phyloP scores from a whole-genome alignment of 345 rosid species.

The Gossypium stocksii region DNA sequence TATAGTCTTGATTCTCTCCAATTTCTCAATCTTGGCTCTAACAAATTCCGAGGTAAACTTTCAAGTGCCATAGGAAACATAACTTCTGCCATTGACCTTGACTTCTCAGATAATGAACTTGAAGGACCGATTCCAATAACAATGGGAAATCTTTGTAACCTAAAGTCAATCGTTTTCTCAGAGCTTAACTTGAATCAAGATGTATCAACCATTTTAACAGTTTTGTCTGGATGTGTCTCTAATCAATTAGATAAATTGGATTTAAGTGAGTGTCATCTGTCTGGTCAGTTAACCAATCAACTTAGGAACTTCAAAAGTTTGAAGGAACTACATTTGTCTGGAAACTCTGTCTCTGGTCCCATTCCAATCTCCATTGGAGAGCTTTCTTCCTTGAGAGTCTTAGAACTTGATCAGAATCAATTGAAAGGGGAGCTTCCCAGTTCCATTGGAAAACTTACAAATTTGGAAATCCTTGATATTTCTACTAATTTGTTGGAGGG shows the following conservation, averaged over 20 bases:
- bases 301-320: neutral
- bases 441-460: neutral
- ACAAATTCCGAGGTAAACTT: neutral
- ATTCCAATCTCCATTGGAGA: neutral
- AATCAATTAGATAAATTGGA: neutral
- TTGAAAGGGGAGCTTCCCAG: neutral
- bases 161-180: neutral
- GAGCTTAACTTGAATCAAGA: neutral
- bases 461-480: neutral
- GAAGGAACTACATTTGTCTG: neutral
- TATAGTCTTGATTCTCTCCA: neutral
- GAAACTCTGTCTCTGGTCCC: neutral
- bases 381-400: constrained; percentile 10
- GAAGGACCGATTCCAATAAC: neutral
- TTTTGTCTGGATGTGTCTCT: neutral
- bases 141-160: neutral
- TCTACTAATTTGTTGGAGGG: neutral
- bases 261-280: neutral
- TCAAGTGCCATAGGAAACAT: constrained; percentile 8
- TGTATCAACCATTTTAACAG: neutral
- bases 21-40: neutral
- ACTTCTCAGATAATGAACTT: neutral
- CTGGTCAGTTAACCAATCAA: neutral
- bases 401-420: neutral
- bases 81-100: constrained; percentile 2